Evolutionary conservation across 768 basidiomycete genomes (phyloP).

Genomic region (Suillus subluteus): DNA sequence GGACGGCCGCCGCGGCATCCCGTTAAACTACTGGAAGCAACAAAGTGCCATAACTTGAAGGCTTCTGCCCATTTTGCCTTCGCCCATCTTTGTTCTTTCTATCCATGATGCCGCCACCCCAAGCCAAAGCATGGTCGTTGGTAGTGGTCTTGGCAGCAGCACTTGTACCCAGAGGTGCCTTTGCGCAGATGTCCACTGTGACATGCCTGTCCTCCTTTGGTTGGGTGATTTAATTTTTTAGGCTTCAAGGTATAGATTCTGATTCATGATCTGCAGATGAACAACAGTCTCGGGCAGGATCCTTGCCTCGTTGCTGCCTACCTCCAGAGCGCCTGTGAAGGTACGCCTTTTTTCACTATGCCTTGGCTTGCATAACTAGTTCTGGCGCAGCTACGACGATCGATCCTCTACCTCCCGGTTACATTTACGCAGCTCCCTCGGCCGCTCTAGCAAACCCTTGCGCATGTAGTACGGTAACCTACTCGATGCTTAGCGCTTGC

Average conservation of each 20-base stretch:
- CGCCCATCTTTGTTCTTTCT: conserved; percentile 2
- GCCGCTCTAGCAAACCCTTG: conserved; percentile 37
- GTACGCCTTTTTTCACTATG: conserved; percentile 34
- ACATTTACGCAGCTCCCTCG: conserved; percentile 37
- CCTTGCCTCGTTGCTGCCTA: conserved; percentile 50
- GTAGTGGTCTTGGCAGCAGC: conserved; percentile 22
- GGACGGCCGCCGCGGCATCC: no score
- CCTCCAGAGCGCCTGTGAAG: conserved; percentile 45
- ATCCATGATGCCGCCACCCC: conserved; percentile 17
- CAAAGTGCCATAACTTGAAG: not conserved
- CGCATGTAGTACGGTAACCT: conserved; percentile 59
- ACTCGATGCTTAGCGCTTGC: conserved; percentile 60
- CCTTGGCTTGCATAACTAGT: conserved; percentile 12
- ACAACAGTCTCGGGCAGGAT: conserved; percentile 48
- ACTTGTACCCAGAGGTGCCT: conserved; percentile 19
- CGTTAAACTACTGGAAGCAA: conserved; percentile 16
- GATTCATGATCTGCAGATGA: conserved; percentile 24
- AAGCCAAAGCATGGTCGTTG: conserved; percentile 14
- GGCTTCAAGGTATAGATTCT: conserved; percentile 1
- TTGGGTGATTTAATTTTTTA: conserved; percentile 28
- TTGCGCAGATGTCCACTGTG: conserved; percentile 29
- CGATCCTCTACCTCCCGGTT: conserved; percentile 37
- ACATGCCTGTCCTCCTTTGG: conserved; percentile 23
- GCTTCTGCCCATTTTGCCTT: not conserved
- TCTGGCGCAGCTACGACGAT: conserved; percentile 40